Percentiles rank a stretch among this genome's conserved stretches.
Conservation (phyloP, 306 rosid genomes). For the Rosa multiflora region DNA sequence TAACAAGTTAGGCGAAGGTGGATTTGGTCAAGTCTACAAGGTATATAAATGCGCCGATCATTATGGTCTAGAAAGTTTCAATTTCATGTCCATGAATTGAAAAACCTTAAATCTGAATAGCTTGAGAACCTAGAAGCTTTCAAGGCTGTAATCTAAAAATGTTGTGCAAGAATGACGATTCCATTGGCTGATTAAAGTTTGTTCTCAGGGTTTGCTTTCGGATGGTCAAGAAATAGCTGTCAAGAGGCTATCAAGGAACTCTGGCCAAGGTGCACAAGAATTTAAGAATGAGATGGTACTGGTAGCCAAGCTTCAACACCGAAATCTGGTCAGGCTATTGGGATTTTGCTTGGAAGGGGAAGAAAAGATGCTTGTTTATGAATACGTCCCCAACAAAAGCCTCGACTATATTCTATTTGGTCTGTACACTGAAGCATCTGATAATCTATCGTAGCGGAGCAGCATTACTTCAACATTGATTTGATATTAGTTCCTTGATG, state of each 20-base stretch:
- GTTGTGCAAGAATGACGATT: neutral
- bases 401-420: constrained; percentile 52
- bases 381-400: constrained; percentile 50
- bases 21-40: constrained; percentile 58
- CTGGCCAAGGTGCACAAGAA: constrained; percentile 51
- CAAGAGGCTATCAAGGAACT: constrained; percentile 49
- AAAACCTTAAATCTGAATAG: neutral
- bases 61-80: neutral
- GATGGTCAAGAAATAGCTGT: constrained; percentile 60
- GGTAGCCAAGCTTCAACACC: constrained; percentile 60
- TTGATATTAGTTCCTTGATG: neutral
- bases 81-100: neutral
- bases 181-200: neutral
- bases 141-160: neutral
- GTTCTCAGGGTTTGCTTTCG: constrained; percentile 44
- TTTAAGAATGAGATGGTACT: constrained; percentile 57
- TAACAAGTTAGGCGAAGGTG: constrained; percentile 50
- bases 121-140: neutral
- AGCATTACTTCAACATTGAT: neutral
- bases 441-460: neutral
- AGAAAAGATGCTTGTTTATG: constrained; percentile 60
- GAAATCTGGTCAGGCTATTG: constrained; percentile 49
- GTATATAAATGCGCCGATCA: constrained; percentile 21
- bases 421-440: neutral
- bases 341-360: constrained; percentile 60